These are phyloP conservation scores for Paraconiothyrium sp. DNA, from an alignment of 2,329 filamentous ascomycete species.

Conservation along the genomic window DNA sequence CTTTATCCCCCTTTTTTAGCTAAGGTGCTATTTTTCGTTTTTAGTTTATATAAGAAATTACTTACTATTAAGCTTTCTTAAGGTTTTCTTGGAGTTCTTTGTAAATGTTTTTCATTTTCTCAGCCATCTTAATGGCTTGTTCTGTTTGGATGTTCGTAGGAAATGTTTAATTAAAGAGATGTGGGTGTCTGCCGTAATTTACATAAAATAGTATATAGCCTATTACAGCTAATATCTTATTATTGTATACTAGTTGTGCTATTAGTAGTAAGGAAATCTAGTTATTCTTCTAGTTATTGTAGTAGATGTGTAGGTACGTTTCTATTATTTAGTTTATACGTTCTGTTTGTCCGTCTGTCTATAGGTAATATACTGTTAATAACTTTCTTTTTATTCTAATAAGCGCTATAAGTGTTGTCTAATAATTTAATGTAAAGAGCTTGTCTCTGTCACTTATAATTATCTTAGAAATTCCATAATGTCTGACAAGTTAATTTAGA, in stretches of 20 bases:
- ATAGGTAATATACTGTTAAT: slow-evolving; percentile 12
- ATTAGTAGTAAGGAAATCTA: slow-evolving; percentile 10
- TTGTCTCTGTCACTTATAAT: slow-evolving; percentile 15
- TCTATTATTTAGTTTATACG: slow-evolving; percentile 9
- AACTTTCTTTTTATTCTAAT: slow-evolving; percentile 15
- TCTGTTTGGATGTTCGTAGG: not conserved
- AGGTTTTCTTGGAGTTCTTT: slow-evolving; percentile 2
- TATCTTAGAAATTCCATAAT: no score
- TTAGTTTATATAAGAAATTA: slow-evolving; percentile 10
- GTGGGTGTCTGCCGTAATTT: slow-evolving; percentile 9
- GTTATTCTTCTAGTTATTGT: slow-evolving; percentile 14
- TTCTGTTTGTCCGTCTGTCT: slow-evolving; percentile 14
- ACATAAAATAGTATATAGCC: not conserved
- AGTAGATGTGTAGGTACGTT: slow-evolving; percentile 13
- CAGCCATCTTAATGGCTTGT: not conserved
- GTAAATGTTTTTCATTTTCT: slow-evolving; percentile 8
- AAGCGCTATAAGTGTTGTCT: slow-evolving; percentile 8
- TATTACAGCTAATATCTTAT: slow-evolving; percentile 14
- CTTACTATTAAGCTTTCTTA: slow-evolving; percentile 12
- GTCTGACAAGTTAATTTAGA: no score
- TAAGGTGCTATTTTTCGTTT: no score
- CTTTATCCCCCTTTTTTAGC: no score
- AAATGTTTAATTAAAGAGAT: slow-evolving; percentile 12
- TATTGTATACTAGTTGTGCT: slow-evolving; percentile 18
- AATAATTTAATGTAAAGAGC: slow-evolving; percentile 14